Base-by-base conservation (phyloP, 2,329 filamentous ascomycete genomes). In the Paraconiothyrium sp. region DNA sequence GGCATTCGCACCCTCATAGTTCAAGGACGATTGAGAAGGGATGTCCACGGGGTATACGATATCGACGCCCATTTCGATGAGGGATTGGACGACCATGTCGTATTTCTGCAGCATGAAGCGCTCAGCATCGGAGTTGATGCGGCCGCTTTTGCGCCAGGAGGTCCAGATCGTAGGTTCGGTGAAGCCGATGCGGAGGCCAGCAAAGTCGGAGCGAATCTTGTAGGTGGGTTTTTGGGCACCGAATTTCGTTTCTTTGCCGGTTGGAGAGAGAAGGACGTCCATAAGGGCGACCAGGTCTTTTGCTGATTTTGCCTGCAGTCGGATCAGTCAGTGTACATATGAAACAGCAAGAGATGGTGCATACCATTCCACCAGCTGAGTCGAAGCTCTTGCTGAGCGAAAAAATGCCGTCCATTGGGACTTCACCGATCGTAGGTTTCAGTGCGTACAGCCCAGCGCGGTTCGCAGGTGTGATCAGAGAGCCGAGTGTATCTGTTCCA, bases 401-500 rank as follows among this genome's bases (percentile, higher is more conserved):
- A 61, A 77, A 77, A 22, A 77, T 75, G 13, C 76, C 76, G 54
- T 78, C 76, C 70, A 75, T 76, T 7, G 76, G 76, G 4, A 77
- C 67, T 27, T 75, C 67, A 14, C 76, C 75, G n/a, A 72, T 70
- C 2, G 75, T 77, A 3, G 74, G 74, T 54, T 80, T 81, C 37
- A 82, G 55, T 6, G 76, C 78, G 49, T 82, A 82, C 16, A 81
- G 59, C 4, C 68, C 78, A 20, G 75, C 73, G 44, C 76, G 69
- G 57, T 77, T 80, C 11, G 80, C 78, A 6, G 80, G 80, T 20
- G 74, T 75, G 43, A 79, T 78, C 22, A 79, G 64, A 4, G 77
- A 79, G 4, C 79, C 79, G 39, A 76, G 73, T 0, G 78, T 79
- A 58, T 81, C 79, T 3, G 79, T 80, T 13, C 73, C 76, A n/a